Conservation (phyloP, 331 rosid genomes). For the Cydonia oblonga region DNA sequence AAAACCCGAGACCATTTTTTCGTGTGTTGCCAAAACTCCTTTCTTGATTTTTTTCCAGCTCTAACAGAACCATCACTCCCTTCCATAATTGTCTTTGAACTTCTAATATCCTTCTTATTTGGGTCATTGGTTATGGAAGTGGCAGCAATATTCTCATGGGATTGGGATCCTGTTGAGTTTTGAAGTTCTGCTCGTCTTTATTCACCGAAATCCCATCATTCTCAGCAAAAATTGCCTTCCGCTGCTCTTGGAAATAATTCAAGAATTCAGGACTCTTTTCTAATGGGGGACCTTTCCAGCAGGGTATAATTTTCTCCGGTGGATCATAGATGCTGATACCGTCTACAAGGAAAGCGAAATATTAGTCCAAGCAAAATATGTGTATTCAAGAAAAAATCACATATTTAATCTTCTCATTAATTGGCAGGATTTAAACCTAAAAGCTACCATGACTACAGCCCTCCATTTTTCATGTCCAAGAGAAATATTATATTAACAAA, state of each 20-base stretch:
- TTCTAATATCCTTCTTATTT: slow-evolving; percentile 22
- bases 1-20: slow-evolving; percentile 92
- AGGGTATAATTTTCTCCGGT: slow-evolving; percentile 76
- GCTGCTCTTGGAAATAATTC: slow-evolving; percentile 43
- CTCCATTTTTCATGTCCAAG: background rate
- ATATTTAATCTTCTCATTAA: background rate
- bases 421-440: background rate
- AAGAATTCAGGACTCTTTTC: slow-evolving; percentile 66
- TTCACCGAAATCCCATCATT: slow-evolving; percentile 24
- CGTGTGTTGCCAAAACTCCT: slow-evolving; percentile 96
- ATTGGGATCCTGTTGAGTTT: slow-evolving; percentile 30
- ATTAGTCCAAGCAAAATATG: background rate
- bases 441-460: background rate
- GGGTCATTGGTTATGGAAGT: slow-evolving; percentile 17
- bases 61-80: slow-evolving; percentile 81
- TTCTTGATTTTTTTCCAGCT: slow-evolving; percentile 75
- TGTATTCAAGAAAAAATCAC: background rate
- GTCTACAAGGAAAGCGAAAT: slow-evolving; percentile 30
- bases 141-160: slow-evolving; percentile 19
- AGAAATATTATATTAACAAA: background rate
- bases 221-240: slow-evolving; percentile 27
- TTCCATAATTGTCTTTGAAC: slow-evolving; percentile 53
- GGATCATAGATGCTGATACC: slow-evolving; percentile 86
- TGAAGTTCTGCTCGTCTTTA: slow-evolving; percentile 29
- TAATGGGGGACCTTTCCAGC: slow-evolving; percentile 73